Evolutionary conservation across 106 monocot species (phyloP).

Genomic region (Dactylorhiza incarnata): DNA sequence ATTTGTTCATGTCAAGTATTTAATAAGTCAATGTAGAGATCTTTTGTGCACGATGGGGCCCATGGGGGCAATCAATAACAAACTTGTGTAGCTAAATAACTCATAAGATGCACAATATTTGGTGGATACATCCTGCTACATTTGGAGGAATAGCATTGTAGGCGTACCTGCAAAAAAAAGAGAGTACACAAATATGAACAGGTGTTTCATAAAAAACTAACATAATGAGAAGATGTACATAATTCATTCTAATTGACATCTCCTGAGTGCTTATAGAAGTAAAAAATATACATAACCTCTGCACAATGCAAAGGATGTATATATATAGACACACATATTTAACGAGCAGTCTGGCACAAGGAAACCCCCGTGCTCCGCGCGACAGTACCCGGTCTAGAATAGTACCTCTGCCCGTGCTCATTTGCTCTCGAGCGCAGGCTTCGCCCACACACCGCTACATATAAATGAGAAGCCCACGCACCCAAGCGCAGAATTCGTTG

Average conservation of each 20-base stretch:
- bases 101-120: neutral
- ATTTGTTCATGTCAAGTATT: neutral
- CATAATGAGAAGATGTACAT: neutral
- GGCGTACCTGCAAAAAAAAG: conserved; percentile 60
- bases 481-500: too few species aligned
- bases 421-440: too few species aligned
- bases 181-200: neutral
- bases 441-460: too few species aligned
- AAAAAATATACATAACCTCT: neutral
- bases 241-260: neutral
- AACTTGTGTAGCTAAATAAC: neutral
- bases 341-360: too few species aligned
- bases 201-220: neutral
- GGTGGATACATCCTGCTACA: conserved; percentile 74
- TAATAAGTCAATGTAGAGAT: neutral
- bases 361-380: too few species aligned
- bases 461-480: too few species aligned
- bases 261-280: neutral
- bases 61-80: neutral
- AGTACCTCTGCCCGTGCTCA: too few species aligned
- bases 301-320: neutral
- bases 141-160: conserved; percentile 67
- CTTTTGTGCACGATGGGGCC: neutral
- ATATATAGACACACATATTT: neutral
- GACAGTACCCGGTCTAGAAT: too few species aligned